Conservation (phyloP, 768 basidiomycete genomes). For the Chalciporus pseudorubinellus region DNA sequence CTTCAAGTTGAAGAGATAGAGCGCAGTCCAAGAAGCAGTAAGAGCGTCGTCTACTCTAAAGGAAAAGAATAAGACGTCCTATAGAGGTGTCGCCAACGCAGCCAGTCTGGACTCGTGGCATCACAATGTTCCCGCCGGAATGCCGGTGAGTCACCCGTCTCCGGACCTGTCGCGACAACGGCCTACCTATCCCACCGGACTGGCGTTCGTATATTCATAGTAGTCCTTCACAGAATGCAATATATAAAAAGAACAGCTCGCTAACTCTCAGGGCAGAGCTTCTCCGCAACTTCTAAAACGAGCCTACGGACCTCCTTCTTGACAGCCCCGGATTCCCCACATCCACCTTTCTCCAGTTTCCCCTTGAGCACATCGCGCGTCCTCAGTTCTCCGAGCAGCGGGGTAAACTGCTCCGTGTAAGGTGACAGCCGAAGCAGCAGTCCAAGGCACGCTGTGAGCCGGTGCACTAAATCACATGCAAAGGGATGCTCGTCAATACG, state of each 20-base stretch:
- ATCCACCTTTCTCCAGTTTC: slow-evolving; percentile 57
- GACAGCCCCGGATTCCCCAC: slow-evolving; percentile 46
- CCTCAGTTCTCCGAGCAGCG: slow-evolving; percentile 71
- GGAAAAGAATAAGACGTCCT: too few relatives aligned
- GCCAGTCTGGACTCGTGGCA: not conserved
- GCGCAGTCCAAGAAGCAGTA: too few relatives aligned
- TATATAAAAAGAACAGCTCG: not conserved
- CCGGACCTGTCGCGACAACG: not conserved
- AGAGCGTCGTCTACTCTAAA: too few relatives aligned
- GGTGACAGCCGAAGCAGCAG: slow-evolving; percentile 77
- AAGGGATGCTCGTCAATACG: not conserved
- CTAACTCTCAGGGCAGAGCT: slow-evolving; percentile 32
- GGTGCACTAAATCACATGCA: slow-evolving; percentile 58
- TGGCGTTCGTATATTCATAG: too few relatives aligned
- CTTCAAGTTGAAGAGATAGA: not conserved
- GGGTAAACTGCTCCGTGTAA: slow-evolving; percentile 51
- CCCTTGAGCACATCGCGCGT: slow-evolving; percentile 50
- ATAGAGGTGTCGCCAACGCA: not conserved
- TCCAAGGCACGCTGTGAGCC: slow-evolving; percentile 75
- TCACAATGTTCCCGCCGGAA: not conserved
- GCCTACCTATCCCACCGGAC: too few relatives aligned
- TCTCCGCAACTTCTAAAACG: slow-evolving; percentile 58
- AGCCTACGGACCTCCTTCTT: slow-evolving; percentile 69
- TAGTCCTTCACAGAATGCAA: not conserved
- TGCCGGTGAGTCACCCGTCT: not conserved